A percentile compares a stretch with the other conserved stretches of the same genome.
These are phyloP conservation scores for Boletus insuetus DNA, from an alignment of 768 basidiomycete species.

Conservation along the genomic window DNA sequence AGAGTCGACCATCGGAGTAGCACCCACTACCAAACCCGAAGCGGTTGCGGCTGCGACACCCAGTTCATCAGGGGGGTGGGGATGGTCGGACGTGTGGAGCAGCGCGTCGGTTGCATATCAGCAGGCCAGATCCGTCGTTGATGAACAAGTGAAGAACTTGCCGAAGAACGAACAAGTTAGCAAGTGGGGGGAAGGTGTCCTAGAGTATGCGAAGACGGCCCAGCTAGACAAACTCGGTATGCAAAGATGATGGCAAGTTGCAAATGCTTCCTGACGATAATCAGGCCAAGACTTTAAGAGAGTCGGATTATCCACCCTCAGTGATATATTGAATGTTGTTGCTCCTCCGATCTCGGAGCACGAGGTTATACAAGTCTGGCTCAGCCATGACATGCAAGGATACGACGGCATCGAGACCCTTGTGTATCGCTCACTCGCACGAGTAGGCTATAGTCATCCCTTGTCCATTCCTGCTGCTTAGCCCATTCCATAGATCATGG, in stretches of 20 bases:
- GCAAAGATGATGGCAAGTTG: conserved; percentile 30
- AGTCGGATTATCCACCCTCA: conserved; percentile 84
- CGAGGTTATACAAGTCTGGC: conserved; percentile 94
- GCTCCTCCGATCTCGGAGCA: conserved; percentile 98
- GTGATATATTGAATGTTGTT: conserved; percentile 91
- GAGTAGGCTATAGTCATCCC: conserved; percentile 47
- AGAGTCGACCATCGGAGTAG: conserved; percentile 28
- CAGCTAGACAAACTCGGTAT: conserved; percentile 89
- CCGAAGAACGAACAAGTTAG: conserved; percentile 84
- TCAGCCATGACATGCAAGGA: conserved; percentile 95
- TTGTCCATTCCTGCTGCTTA: conserved; percentile 3
- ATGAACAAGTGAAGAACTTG: conserved; percentile 89
- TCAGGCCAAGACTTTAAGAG: conserved; percentile 87
- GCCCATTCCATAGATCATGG: conserved; percentile 63
- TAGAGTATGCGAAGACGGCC: conserved; percentile 83
- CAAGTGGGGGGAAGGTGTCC: conserved; percentile 83
- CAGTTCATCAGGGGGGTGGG: conserved; percentile 49
- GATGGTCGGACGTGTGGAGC: conserved; percentile 89
- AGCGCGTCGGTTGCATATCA: conserved; percentile 83
- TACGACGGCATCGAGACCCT: conserved; percentile 94
- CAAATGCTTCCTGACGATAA: conserved; percentile 1
- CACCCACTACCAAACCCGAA: conserved; percentile 20
- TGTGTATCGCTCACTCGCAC: conserved; percentile 83
- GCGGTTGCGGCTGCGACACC: conserved; percentile 12
- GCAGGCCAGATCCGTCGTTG: conserved; percentile 84